Conservation (phyloP, 2,329 filamentous ascomycete genomes). For the Truncatella angustata region DNA sequence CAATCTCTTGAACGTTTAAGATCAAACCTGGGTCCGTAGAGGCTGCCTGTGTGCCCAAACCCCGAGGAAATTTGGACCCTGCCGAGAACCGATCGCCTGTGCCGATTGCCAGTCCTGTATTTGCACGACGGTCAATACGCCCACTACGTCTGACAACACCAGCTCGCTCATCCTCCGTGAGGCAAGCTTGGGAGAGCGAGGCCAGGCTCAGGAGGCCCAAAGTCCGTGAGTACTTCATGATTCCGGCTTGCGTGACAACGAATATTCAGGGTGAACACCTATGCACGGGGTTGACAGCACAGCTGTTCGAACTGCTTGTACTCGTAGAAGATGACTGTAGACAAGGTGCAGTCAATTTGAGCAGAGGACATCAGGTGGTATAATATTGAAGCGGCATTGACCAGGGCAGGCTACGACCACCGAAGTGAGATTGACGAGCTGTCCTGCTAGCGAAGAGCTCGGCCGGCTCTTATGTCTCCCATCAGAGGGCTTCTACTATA, state of each 20-base stretch:
- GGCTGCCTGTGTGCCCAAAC: conserved; percentile 36
- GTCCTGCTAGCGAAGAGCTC: too few species aligned
- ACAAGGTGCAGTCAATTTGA: too few species aligned
- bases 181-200: conserved; percentile 5
- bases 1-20: conserved; percentile 40
- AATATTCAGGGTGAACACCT: too few species aligned
- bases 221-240: conserved; percentile 4
- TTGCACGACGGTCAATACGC: background rate
- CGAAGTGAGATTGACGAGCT: too few species aligned
- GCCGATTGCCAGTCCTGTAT: conserved; percentile 21
- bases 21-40: conserved; percentile 34
- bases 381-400: too few species aligned
- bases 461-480: too few species aligned
- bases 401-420: too few species aligned
- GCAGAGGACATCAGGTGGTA: too few species aligned
- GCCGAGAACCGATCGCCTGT: conserved; percentile 35
- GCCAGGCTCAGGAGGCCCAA: background rate
- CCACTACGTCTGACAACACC: background rate
- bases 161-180: background rate
- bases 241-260: background rate
- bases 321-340: too few species aligned
- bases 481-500: too few species aligned
- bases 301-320: too few species aligned
- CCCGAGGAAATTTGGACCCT: conserved; percentile 37
- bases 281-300: too few species aligned